Conservation (phyloP, 139 green algal genomes). For the Diplosphaera chodatii region DNA sequence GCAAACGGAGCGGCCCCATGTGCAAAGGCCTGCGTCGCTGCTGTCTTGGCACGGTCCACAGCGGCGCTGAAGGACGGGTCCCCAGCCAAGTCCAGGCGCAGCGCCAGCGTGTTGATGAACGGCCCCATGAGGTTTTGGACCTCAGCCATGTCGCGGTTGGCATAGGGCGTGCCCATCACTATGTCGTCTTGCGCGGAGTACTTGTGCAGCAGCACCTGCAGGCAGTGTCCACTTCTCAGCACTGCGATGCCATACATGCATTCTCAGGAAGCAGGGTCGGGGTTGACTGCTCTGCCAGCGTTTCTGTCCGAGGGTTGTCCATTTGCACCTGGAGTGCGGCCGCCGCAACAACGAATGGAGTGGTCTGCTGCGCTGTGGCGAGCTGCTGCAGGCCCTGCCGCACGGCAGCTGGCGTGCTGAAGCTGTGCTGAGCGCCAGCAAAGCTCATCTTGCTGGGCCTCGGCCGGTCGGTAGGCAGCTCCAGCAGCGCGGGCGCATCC, state of each 20-base stretch:
- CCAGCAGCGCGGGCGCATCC: neutral
- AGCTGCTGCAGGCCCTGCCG: neutral
- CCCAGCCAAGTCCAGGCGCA: neutral
- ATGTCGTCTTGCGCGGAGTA: conserved; percentile 8
- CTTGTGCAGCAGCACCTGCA: conserved; percentile 9
- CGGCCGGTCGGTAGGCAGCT: neutral
- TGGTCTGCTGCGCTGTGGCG: neutral
- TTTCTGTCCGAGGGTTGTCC: too few relatives aligned
- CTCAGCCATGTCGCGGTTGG: conserved; percentile 1
- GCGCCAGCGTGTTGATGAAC: conserved; percentile 11
- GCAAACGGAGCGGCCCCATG: neutral
- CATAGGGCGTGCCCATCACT: conserved; percentile 2
- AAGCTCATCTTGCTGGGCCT: neutral
- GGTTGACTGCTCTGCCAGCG: too few relatives aligned
- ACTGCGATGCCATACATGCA: too few relatives aligned
- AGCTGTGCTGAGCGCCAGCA: too few relatives aligned
- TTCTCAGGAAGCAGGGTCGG: too few relatives aligned
- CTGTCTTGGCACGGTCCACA: neutral
- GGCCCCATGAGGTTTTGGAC: conserved; percentile 5
- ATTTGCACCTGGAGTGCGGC: neutral
- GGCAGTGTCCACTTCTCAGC: too few relatives aligned
- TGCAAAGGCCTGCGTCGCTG: neutral
- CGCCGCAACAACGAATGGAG: neutral
- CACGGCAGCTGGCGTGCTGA: neutral
- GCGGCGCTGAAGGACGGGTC: neutral